phyloP scores from a whole-genome alignment of 106 monocot species.

The Apostasia shenzhenica region DNA sequence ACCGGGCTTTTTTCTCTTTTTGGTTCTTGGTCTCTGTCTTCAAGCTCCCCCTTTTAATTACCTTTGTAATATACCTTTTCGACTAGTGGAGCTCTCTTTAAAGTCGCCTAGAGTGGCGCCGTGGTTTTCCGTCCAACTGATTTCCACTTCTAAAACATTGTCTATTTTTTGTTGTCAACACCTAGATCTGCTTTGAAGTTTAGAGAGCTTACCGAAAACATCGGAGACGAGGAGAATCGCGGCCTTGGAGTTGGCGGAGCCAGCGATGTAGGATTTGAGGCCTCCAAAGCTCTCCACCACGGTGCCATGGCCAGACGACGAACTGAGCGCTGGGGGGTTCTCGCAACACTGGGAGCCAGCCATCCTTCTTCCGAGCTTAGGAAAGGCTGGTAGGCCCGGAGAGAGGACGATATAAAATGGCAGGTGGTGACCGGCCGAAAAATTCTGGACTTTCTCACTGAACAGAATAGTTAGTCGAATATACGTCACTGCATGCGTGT shows the following conservation, averaged over 20 bases:
- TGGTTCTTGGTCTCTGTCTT: background rate
- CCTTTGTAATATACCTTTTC: too few species aligned
- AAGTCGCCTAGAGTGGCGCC: too few species aligned
- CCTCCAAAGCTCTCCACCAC: slow-evolving; percentile 49
- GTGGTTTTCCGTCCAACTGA: too few species aligned
- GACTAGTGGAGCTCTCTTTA: too few species aligned
- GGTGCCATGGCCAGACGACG: slow-evolving; percentile 13
- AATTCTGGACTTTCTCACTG: too few species aligned
- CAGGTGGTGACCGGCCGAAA: too few species aligned
- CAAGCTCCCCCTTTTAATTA: too few species aligned
- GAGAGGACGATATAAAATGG: too few species aligned
- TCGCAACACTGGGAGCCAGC: slow-evolving; percentile 32
- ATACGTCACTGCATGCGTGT: too few species aligned
- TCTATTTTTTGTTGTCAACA: background rate
- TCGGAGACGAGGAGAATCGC: slow-evolving; percentile 48
- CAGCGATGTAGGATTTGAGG: slow-evolving; percentile 47
- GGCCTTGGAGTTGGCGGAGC: slow-evolving; percentile 33
- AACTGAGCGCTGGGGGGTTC: slow-evolving; percentile 20
- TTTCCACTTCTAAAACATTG: background rate
- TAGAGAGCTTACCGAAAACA: slow-evolving; percentile 24
- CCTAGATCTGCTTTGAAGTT: background rate
- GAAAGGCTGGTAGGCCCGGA: too few species aligned
- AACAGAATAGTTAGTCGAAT: too few species aligned
- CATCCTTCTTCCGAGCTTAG: slow-evolving; percentile 5
- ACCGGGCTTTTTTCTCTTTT: background rate